A percentile compares a stretch with the other conserved stretches of the same genome.
These are phyloP conservation scores for Vaccinium vitisidaea DNA, from an alignment of 148 eudicot genomes.

Conservation along the genomic window DNA sequence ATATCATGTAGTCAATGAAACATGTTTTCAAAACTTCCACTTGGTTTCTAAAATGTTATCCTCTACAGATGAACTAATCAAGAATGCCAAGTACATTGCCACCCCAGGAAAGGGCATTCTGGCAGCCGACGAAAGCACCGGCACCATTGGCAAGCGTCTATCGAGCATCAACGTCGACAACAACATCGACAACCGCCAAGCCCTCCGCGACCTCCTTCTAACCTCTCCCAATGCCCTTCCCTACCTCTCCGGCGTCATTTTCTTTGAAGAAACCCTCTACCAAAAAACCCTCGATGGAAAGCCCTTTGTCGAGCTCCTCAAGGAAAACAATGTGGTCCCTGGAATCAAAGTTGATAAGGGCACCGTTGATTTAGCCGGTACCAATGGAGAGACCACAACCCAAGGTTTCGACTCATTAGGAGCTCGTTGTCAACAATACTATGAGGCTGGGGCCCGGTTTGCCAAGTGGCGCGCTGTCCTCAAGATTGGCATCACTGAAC, in stretches of 20 bases:
- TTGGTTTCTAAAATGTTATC: not conserved
- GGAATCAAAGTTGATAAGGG: constrained; percentile 97
- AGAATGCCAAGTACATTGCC: constrained; percentile 93
- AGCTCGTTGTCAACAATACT: constrained; percentile 65
- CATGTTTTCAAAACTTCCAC: not conserved
- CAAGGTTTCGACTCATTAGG: constrained; percentile 85
- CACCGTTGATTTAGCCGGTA: constrained; percentile 69
- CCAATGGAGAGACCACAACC: constrained; percentile 87
- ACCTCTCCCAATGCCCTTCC: constrained; percentile 62
- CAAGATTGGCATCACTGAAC: constrained; percentile 78
- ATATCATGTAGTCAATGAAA: not conserved
- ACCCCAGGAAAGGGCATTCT: constrained; percentile 92
- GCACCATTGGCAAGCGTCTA: constrained; percentile 81
- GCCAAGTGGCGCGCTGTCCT: constrained; percentile 98
- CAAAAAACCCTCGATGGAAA: constrained; percentile 70
- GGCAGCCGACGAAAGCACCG: constrained; percentile 93
- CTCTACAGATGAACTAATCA: constrained; percentile 69
- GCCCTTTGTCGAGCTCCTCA: constrained; percentile 69
- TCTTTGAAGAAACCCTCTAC: constrained; percentile 86
- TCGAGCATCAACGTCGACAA: constrained; percentile 83
- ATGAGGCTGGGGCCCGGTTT: constrained; percentile 88
- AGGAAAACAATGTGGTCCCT: constrained; percentile 66
- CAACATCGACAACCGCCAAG: constrained; percentile 76
- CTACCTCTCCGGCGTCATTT: constrained; percentile 81
- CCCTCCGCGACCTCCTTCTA: constrained; percentile 83